Base-by-base conservation (phyloP, 1,284 basidiomycete species). In the Sanghuangporus weigelae region DNA sequence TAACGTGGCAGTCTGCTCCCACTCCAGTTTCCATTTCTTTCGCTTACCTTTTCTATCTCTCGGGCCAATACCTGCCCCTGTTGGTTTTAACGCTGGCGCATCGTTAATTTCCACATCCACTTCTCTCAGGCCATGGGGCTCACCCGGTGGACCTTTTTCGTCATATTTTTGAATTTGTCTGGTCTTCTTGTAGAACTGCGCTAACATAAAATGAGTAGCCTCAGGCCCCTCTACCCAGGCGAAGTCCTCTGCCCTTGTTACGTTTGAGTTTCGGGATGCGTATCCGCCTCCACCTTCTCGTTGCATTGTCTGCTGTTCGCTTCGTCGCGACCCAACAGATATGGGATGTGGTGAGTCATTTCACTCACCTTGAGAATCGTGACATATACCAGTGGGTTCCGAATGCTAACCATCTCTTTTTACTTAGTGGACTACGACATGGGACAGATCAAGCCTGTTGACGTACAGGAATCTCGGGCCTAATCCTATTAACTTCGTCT, bases 371-470 rank as follows among this genome's bases (percentile, higher is more conserved):
- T 48, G 58, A 59, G 58, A 26, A 40, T 31, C 38, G 14, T 57
- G 7, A 6, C 44, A 21, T 12, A n/a, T 31, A 19, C 19, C n/a
- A 31, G 36, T 19, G 42, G 8, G 44, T n/a, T n/a, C n/a, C 21
- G 8, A n/a, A 26, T 3, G 53, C 38, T 49, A 48, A 59, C 48
- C 39, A 42, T 59, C 12, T 21, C 38, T 36, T 16, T 16, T 53
- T 58, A 40, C n/a, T 21, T 67, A 86, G 84, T 86, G 81, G 81
- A 81, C 85, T 75, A 86, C 84, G 31, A 86, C 82, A 10, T 86
- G 84, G 85, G 81, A 86, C 68, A 75, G 77, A 50, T 69, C 78
- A 23, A 77, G 73, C 58, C 77, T 84, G 38, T 79, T 86, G 68
- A 81, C 79, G 3, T 79, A 78, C 23, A 71, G 80, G 23, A 73